Conservation (phyloP, 2,329 filamentous ascomycete species). For the Coleophoma crateriformis region DNA sequence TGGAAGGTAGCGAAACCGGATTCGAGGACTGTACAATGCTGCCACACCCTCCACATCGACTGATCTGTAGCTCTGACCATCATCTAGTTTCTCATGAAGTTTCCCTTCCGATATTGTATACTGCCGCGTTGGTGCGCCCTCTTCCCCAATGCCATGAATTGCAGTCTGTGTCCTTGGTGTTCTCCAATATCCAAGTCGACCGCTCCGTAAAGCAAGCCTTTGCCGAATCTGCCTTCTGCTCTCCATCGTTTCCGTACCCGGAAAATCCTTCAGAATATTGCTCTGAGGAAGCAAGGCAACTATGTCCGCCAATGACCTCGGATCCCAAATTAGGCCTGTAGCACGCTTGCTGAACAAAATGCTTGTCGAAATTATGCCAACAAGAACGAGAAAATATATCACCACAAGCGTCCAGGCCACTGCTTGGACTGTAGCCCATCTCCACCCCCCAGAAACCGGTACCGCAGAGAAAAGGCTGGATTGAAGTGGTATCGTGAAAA, state of each 20-base stretch:
- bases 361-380: conserved; percentile 52
- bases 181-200: conserved; percentile 84
- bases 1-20: conserved; percentile 65
- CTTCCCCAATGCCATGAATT: conserved; percentile 76
- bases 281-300: conserved; percentile 73
- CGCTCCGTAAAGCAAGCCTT: conserved; percentile 50
- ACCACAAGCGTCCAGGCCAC: conserved; percentile 73
- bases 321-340: conserved; percentile 82
- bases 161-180: conserved; percentile 56
- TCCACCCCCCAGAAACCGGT: conserved; percentile 56
- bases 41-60: conserved; percentile 18
- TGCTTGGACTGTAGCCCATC: conserved; percentile 73
- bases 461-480: conserved; percentile 69
- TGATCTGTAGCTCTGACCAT: conserved; percentile 2
- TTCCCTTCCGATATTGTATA: conserved; percentile 44
- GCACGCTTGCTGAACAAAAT: conserved; percentile 58
- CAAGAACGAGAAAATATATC: conserved; percentile 63
- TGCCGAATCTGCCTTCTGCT: conserved; percentile 45
- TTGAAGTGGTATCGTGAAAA: conserved; percentile 77
- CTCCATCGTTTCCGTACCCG: conserved; percentile 57
- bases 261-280: conserved; percentile 71
- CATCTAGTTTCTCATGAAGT: conserved; percentile 33
- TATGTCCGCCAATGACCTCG: conserved; percentile 75
- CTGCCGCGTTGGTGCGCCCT: conserved; percentile 42
- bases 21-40: conserved; percentile 20